phyloP scores from a whole-genome alignment of 2,329 filamentous ascomycete genomes.

The Cadophora sp. region DNA sequence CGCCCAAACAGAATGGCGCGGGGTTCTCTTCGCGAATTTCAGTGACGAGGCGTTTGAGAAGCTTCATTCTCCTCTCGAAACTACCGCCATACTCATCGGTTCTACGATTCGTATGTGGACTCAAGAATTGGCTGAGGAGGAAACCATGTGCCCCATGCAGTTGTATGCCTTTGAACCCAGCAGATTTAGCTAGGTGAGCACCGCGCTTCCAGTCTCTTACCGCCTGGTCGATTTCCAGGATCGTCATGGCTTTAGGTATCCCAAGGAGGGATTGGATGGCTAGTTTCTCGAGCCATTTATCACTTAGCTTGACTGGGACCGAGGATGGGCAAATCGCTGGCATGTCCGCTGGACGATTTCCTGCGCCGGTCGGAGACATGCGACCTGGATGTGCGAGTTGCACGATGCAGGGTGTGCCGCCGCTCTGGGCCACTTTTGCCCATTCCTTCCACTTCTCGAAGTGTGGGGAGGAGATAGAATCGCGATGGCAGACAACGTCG shows the following conservation, averaged over 20 bases:
- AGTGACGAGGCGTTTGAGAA: slow-evolving; percentile 25
- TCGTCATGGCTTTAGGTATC: slow-evolving; percentile 26
- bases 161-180: slow-evolving; percentile 58
- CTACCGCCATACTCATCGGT: slow-evolving; percentile 62
- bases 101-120: slow-evolving; percentile 56
- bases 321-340: slow-evolving; percentile 48
- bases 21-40: slow-evolving; percentile 25
- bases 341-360: slow-evolving; percentile 47
- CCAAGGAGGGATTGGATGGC: slow-evolving; percentile 28
- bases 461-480: slow-evolving; percentile 37
- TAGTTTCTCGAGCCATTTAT: slow-evolving; percentile 47
- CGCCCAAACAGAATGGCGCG: slow-evolving; percentile 27
- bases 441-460: slow-evolving; percentile 45
- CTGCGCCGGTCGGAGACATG: slow-evolving; percentile 51
- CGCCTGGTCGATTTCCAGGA: slow-evolving; percentile 25
- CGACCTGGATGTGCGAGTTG: slow-evolving; percentile 54
- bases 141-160: slow-evolving; percentile 65
- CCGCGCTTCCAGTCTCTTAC: slow-evolving; percentile 25
- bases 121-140: slow-evolving; percentile 62
- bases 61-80: slow-evolving; percentile 21
- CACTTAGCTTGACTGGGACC: slow-evolving; percentile 50
- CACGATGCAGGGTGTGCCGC: slow-evolving; percentile 51
- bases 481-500: slow-evolving; percentile 28
- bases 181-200: slow-evolving; percentile 51
- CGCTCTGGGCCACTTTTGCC: slow-evolving; percentile 47